These are phyloP conservation scores for Quercus parvula DNA, from an alignment of 306 rosid species.

Conservation along the genomic window DNA sequence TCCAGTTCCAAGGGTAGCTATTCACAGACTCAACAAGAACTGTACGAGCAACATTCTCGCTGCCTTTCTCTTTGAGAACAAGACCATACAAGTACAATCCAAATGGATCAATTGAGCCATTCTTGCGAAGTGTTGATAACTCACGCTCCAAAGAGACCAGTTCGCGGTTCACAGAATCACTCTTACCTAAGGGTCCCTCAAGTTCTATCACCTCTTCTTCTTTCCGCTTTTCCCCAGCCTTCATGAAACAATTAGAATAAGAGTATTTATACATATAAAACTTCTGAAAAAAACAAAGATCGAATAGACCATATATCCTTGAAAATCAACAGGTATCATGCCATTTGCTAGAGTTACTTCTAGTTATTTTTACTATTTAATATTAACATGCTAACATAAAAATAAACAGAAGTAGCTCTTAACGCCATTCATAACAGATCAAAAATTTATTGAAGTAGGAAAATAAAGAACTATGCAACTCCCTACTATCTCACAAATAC, in stretches of 20 bases:
- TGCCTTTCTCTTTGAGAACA: constrained; percentile 90
- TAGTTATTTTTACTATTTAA: too few species aligned
- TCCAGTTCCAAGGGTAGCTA: constrained; percentile 99
- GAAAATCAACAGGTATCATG: neutral
- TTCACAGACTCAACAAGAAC: constrained; percentile 92
- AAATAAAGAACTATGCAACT: neutral
- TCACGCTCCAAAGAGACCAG: constrained; percentile 83
- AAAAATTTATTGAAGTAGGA: neutral
- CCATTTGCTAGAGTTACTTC: neutral
- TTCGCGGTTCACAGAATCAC: constrained; percentile 66
- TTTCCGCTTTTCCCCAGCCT: constrained; percentile 98
- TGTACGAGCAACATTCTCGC: constrained; percentile 67
- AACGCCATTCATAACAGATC: neutral
- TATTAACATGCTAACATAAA: too few species aligned
- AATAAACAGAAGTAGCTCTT: too few species aligned
- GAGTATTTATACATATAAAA: neutral
- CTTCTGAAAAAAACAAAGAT: neutral
- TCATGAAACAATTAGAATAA: constrained; percentile 13
- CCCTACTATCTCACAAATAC: neutral
- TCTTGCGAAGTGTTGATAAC: constrained; percentile 75
- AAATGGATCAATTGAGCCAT: constrained; percentile 72
- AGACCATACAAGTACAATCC: constrained; percentile 84
- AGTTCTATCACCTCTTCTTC: constrained; percentile 96
- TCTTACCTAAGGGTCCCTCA: constrained; percentile 95
- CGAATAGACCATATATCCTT: neutral